phyloP scores from a whole-genome alignment of 305 asterid species.

The Fraxinus floribunda region DNA sequence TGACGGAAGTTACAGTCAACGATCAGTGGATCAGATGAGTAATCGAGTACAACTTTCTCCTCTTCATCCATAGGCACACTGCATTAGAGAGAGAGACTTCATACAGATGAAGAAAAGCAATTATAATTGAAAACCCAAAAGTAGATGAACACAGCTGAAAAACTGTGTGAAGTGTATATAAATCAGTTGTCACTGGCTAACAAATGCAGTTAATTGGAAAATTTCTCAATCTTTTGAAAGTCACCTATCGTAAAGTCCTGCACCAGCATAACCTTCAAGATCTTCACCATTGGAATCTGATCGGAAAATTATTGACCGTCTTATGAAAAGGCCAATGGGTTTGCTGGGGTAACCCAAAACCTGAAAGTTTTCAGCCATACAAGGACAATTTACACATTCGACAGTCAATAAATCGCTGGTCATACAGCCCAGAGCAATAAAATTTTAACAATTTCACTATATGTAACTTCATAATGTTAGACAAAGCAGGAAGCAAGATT shows the following conservation, averaged over 20 bases:
- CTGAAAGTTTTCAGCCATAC: conserved; percentile 41
- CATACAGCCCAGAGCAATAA: background rate
- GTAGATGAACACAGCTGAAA: conserved; percentile 6
- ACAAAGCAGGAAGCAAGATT: background rate
- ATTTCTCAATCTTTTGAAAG: background rate
- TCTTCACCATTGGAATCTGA: conserved; percentile 99
- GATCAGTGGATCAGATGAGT: conserved; percentile 76
- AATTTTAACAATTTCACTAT: conserved; percentile 11
- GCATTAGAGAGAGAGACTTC: conserved; percentile 28
- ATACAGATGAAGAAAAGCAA: background rate
- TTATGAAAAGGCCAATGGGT: conserved; percentile 89
- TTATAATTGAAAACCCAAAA: background rate
- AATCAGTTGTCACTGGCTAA: background rate
- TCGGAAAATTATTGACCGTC: conserved; percentile 82
- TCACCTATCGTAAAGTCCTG: conserved; percentile 98
- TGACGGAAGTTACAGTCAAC: conserved; percentile 59
- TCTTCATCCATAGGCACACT: conserved; percentile 98
- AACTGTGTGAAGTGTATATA: background rate
- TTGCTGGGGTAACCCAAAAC: conserved; percentile 99
- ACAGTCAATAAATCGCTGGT: conserved; percentile 2
- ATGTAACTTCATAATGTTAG: background rate
- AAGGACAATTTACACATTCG: conserved; percentile 9
- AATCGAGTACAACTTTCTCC: conserved; percentile 75
- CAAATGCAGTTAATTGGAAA: background rate
- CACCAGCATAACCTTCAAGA: conserved; percentile 99